Base-by-base conservation (phyloP, 1,139 yeast genomes). In the Geotrichum australiense region DNA sequence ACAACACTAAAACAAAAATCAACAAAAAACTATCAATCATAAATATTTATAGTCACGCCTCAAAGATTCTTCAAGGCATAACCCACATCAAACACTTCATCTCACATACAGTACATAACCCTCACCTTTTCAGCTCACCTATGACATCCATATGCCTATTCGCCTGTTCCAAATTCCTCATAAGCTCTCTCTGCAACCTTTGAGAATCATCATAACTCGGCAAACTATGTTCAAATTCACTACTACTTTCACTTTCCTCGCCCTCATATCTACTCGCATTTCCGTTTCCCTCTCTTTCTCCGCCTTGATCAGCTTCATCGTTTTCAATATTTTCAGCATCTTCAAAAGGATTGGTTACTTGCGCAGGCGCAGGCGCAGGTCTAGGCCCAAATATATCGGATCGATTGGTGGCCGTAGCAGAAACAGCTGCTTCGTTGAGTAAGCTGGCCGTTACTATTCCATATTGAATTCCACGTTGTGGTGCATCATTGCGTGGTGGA, bases 171-270 rank as follows among this genome's bases (percentile, higher is more conserved):
- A 40, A 40, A 21, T 46, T 41, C 19, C 46, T 32, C 26, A 46
- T 20, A 16, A 46, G 39, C 32, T 43, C 49, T 8, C 30, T 34
- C 24, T 46, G 49, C 24, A 44, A 39, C 12, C 47, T 37, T 21
- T 46, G 46, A 24, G 46, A 41, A 20, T 43, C 49, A 19, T 44
- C 47, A 25, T 46, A 46, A 35, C 47, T 46, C 3, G 49, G 49
- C 10, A 46, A 22, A 6, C 31, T n/a, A 5, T 37, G 35, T 20
- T 25, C 21, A 7, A 37, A 40, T 8, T 34, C 36, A n/a, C 15
- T n/a, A 10, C 21, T 16, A 15, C 23, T 18, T 4, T 31, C 35
- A 19, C 15, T 20, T 20, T 18, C 24, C 14, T 5, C 14, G 12
- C 11, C 20, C 11, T n/a, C 16, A 10, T 15, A 16, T 16, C 23